Conservation (phyloP, 2,329 filamentous ascomycete genomes). For the Fusarium globosum region DNA sequence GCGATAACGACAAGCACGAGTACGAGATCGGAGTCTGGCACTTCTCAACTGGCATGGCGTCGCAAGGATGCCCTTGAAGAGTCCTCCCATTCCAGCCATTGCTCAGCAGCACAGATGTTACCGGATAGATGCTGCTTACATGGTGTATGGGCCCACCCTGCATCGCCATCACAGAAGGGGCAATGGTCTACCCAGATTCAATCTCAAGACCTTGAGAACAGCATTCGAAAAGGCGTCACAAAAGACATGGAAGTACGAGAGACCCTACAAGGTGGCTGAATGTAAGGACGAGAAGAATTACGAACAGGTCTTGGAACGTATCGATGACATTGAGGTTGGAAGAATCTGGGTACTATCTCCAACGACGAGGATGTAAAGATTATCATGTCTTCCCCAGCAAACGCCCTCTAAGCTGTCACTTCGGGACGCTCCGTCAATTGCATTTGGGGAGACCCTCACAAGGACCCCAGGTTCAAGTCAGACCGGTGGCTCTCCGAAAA, state of each 20-base stretch:
- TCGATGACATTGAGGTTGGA: background rate
- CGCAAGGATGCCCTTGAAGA: background rate
- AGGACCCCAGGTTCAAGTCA: background rate
- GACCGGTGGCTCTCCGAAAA: background rate
- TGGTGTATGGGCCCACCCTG: background rate
- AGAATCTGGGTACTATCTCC: background rate
- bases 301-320: background rate
- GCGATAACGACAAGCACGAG: background rate
- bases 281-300: background rate
- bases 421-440: too few species aligned
- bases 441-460: background rate
- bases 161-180: background rate
- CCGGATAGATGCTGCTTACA: background rate
- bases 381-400: background rate
- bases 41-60: background rate
- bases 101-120: background rate
- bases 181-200: background rate
- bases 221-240: background rate
- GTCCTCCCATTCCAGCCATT: background rate
- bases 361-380: background rate
- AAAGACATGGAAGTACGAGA: background rate
- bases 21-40: background rate
- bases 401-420: background rate
- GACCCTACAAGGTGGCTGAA: background rate
- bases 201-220: fast-evolving